phyloP scores from a whole-genome alignment of 2,329 filamentous ascomycete species.

The Elsinoe fawcettii region DNA sequence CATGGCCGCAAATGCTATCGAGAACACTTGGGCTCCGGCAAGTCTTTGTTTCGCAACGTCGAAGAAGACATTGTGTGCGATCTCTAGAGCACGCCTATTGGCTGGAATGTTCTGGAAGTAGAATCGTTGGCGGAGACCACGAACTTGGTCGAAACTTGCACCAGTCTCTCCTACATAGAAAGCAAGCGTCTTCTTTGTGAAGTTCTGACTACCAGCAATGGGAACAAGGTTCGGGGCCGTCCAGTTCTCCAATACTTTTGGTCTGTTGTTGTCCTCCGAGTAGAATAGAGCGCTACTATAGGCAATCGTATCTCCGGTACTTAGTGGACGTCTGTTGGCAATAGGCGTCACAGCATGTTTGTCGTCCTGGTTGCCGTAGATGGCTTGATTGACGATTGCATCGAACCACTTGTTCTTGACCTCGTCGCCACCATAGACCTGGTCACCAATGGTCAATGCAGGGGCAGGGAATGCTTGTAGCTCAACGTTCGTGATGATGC shows the following conservation, averaged over 20 bases:
- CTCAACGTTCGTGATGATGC: conserved; percentile 15
- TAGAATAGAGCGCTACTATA: background rate
- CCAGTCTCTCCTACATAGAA: conserved; percentile 1
- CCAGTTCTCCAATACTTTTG: background rate
- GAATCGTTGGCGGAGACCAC: conserved; percentile 3
- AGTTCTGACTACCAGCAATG: background rate
- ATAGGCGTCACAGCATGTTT: conserved; percentile 1
- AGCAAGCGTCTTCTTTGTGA: conserved; percentile 6
- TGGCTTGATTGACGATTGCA: background rate
- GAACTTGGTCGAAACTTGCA: background rate
- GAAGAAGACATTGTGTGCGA: conserved; percentile 5
- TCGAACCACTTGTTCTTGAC: conserved; percentile 25
- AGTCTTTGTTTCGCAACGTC: background rate
- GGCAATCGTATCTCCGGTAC: background rate
- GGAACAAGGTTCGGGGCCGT: background rate
- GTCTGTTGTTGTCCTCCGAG: conserved; percentile 2
- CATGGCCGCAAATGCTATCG: conserved; percentile 2
- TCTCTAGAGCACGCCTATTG: conserved; percentile 1
- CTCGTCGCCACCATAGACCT: background rate
- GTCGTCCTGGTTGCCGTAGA: background rate
- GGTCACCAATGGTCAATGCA: background rate
- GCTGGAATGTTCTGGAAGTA: conserved; percentile 5
- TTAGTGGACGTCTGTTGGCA: background rate
- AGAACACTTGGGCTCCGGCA: background rate
- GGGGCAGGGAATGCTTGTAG: background rate